A percentile compares a stretch with the other conserved stretches of the same genome.
Evolutionary conservation across 2,329 filamentous ascomycete genomes (phyloP).

Genomic region (Madurella mycetomatis): DNA sequence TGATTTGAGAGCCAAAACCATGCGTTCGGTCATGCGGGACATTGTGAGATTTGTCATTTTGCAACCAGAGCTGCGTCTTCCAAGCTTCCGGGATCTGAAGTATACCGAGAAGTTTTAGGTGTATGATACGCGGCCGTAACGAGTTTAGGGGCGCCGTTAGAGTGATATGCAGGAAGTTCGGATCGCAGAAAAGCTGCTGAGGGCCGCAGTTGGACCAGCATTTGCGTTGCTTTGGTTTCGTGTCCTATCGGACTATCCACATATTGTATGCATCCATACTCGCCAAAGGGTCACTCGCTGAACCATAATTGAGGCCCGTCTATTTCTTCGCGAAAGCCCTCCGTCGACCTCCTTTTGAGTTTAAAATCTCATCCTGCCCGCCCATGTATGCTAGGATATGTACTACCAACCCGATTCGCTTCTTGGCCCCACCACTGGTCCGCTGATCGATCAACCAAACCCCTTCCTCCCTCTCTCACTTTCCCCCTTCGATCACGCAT

Average conservation of each 20-base stretch:
- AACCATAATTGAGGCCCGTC: background rate
- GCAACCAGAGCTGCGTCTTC: too few species aligned
- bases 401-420: background rate
- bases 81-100: too few species aligned
- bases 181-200: background rate
- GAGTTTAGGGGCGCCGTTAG: background rate
- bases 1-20: background rate
- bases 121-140: background rate
- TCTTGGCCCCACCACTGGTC: background rate
- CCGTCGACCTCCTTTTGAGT: background rate
- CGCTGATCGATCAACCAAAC: background rate
- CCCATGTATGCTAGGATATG: too few species aligned
- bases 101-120: too few species aligned
- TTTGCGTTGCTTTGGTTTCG: too few species aligned
- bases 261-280: too few species aligned
- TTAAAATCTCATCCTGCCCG: background rate
- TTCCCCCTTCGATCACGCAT: conserved; percentile 44
- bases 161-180: background rate
- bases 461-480: too few species aligned
- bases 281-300: background rate
- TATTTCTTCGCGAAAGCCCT: background rate
- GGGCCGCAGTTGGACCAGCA: too few species aligned
- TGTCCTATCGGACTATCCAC: too few species aligned
- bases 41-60: too few species aligned
- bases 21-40: too few species aligned